Base-by-base conservation (phyloP, 768 basidiomycete genomes). In the Tylopilus rubrobrunneus region DNA sequence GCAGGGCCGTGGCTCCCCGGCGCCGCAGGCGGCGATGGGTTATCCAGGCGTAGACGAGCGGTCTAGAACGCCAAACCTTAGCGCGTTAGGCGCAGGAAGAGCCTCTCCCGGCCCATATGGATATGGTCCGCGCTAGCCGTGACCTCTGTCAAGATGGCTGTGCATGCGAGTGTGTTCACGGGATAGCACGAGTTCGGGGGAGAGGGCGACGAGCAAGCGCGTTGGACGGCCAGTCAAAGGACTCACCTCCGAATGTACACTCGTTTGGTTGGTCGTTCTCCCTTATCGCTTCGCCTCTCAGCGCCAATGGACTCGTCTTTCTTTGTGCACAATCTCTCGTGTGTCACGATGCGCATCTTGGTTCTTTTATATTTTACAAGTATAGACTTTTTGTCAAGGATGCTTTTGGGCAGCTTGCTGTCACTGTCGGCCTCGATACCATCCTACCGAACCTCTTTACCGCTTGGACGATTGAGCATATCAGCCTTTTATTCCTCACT, bases 61-160 rank as follows among this genome's bases (percentile, higher is more conserved):
- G 23, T 49, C 67, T 23, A 59, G 65, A 54, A 72, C 61, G 23
- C 72, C 70, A 36, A 53, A 64, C 57, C 59, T 68, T 45, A 60
- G 56, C 29, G 64, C 57, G 25, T 23, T 62, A 23, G 60, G 62
- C 23, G 55, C 60, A 46, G 69, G 66, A 14, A 76, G 74, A 29
- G 66, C 65, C 51, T 78, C 78, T 17, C 82, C 83, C 11, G 75
- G 74, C 3, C 80, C 80, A 28, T 82, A 79, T 42, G 77, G 73
- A 27, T 72, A 71, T 40, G 67, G 70, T 33, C 57, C 63, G n/a
- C 60, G 60, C 60, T 73, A 70, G 57, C 55, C 31, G 55, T 28
- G 36, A 28, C 23, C 40, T 25, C 21, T 15, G 23, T 44, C 39
- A 23, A 49, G 44, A 52, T 36, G 36, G 46, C 21, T 17, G 23